Conservation (phyloP, 495 filamentous ascomycete species). For the Lichenothelia convexa region DNA sequence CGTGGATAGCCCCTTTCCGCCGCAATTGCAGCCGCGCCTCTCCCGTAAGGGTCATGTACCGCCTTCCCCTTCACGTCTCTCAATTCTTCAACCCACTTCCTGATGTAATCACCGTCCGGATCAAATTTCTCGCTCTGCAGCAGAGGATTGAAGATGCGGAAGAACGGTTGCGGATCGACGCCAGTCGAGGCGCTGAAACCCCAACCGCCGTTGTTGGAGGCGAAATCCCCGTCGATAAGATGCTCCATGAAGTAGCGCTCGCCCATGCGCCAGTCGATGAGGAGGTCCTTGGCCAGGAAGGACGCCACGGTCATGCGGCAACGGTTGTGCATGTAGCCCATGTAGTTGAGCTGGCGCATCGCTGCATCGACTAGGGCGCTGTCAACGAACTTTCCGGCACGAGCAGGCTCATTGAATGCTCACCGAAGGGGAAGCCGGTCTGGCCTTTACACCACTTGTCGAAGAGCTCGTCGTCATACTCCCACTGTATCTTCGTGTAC, state of each 20-base stretch:
- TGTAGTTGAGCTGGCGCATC: slow-evolving; percentile 61
- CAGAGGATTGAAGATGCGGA: slow-evolving; percentile 77
- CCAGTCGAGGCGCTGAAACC: slow-evolving; percentile 66
- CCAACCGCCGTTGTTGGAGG: slow-evolving; percentile 85
- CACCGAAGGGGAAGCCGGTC: slow-evolving; percentile 58
- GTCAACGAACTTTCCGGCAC: background rate
- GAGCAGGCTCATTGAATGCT: too few relatives aligned
- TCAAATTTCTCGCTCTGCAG: slow-evolving; percentile 79
- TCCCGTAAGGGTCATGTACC: slow-evolving; percentile 63
- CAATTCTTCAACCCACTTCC: slow-evolving; percentile 56
- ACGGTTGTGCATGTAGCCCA: slow-evolving; percentile 80
- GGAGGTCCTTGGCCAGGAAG: slow-evolving; percentile 71
- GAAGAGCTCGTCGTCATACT: slow-evolving; percentile 51
- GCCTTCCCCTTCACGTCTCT: slow-evolving; percentile 39
- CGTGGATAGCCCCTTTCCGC: slow-evolving; percentile 54
- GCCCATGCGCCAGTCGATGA: slow-evolving; percentile 81
- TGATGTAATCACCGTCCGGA: slow-evolving; percentile 46
- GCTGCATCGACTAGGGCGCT: slow-evolving; percentile 51
- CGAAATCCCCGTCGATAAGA: slow-evolving; percentile 83
- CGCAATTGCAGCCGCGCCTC: slow-evolving; percentile 38
- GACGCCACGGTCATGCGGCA: slow-evolving; percentile 76
- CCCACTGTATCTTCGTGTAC: slow-evolving; percentile 69
- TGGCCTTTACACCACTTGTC: slow-evolving; percentile 54
- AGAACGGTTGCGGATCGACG: slow-evolving; percentile 84
- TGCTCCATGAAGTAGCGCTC: slow-evolving; percentile 81